phyloP scores from a whole-genome alignment of 164 flowering plant species.

The Stephania cephalantha region DNA sequence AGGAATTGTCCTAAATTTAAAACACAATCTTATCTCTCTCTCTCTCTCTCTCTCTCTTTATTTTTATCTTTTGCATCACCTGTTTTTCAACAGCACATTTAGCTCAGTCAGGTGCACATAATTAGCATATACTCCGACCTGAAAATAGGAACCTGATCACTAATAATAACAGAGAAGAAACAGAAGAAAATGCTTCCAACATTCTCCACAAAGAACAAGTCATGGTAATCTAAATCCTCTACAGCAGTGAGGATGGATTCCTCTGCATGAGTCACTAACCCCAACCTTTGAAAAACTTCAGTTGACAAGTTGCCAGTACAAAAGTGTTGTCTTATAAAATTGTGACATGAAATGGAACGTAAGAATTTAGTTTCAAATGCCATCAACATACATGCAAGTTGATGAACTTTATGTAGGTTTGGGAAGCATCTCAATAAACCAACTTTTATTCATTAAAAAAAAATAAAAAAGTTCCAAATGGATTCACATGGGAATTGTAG shows the following conservation, averaged over 20 bases:
- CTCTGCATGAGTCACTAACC: too few species aligned
- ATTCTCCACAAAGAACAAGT: neutral
- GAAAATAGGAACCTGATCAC: slow-evolving; percentile 1
- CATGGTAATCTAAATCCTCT: neutral
- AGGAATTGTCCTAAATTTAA: neutral
- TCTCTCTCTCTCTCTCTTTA: neutral
- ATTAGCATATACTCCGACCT: slow-evolving; percentile 64
- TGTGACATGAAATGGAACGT: neutral
- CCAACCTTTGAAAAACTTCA: too few species aligned
- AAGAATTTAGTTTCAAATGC: neutral
- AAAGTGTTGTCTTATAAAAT: too few species aligned
- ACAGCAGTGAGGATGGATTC: too few species aligned
- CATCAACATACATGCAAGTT: too few species aligned
- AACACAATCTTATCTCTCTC: neutral
- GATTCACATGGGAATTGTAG: too few species aligned
- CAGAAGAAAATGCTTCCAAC: neutral
- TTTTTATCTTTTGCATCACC: slow-evolving; percentile 21
- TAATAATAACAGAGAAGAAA: neutral
- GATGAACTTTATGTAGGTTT: too few species aligned
- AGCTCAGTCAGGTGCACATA: slow-evolving; percentile 59
- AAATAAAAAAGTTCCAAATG: neutral
- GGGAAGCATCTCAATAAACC: neutral
- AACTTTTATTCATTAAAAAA: too few species aligned
- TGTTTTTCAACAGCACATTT: slow-evolving; percentile 52
- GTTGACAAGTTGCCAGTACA: neutral